These are phyloP conservation scores for Adiantum capillusveneris DNA, from an alignment of 75 land plant species.

Conservation along the genomic window DNA sequence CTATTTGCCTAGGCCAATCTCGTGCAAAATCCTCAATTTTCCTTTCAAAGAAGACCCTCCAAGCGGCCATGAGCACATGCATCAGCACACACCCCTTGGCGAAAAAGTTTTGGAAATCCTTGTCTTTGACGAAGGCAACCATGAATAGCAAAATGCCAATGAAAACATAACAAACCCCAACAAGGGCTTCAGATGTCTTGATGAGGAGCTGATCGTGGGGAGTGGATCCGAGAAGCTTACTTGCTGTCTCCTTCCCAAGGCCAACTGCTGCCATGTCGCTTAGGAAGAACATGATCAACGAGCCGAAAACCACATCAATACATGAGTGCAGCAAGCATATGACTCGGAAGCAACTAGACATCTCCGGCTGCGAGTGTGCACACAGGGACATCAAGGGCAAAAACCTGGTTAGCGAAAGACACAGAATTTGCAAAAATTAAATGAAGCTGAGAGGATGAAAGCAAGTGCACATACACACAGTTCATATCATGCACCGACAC, in stretches of 20 bases:
- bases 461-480: no score
- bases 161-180: conserved; percentile 8
- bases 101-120: conserved; percentile 56
- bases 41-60: conserved; percentile 8
- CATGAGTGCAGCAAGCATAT: conserved; percentile 42
- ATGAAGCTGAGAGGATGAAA: no score
- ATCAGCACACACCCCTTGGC: conserved; percentile 27
- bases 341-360: conserved; percentile 14
- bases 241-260: conserved; percentile 20
- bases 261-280: no score
- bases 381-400: no score
- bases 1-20: conserved; percentile 5
- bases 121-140: conserved; percentile 51
- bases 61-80: conserved; percentile 11
- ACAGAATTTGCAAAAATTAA: no score
- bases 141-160: conserved; percentile 47
- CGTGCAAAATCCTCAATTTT: conserved; percentile 7
- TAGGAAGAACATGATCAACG: conserved; percentile 44
- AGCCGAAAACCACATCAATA: conserved; percentile 34
- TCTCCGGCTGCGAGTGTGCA: no score
- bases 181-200: conserved; percentile 43
- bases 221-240: conserved; percentile 45
- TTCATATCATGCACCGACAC: no score
- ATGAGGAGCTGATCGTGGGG: conserved; percentile 57
- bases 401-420: no score